Conservation (phyloP, 2,329 filamentous ascomycete species). For the Cytospora schulzeri region DNA sequence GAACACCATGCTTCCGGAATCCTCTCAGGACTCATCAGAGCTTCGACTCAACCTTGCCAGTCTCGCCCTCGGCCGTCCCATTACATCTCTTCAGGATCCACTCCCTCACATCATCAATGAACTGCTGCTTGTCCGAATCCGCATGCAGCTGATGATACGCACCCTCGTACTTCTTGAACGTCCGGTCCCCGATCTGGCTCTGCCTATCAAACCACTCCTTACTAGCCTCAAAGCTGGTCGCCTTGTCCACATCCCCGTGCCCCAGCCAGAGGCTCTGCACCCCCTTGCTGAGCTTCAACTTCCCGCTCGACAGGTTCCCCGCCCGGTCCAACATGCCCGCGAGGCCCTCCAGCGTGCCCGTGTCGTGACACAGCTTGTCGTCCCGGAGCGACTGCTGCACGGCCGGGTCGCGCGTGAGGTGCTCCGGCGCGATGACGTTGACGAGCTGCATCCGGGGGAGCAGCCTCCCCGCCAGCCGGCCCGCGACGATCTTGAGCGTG, state of each 20-base stretch:
- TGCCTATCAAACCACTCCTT: conserved; percentile 64
- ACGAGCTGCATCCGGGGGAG: conserved; percentile 69
- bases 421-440: conserved; percentile 63
- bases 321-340: conserved; percentile 77
- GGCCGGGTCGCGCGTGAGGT: conserved; percentile 68
- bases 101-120: conserved; percentile 60
- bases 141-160: conserved; percentile 76
- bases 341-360: conserved; percentile 81
- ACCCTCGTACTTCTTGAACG: conserved; percentile 73
- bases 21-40: conserved; percentile 34
- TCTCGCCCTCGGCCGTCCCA: conserved; percentile 18
- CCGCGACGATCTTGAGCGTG: conserved; percentile 62
- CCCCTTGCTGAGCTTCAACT: conserved; percentile 51
- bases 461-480: conserved; percentile 67
- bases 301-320: conserved; percentile 58
- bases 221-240: conserved; percentile 66
- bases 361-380: conserved; percentile 78
- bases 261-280: conserved; percentile 69
- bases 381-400: conserved; percentile 62
- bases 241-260: conserved; percentile 75
- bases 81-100: conserved; percentile 62
- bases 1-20: too few relatives aligned
- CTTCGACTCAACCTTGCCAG: conserved; percentile 34
- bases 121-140: conserved; percentile 57
- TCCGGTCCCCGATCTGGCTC: conserved; percentile 64